Evolutionary conservation across 2,329 filamentous ascomycete species (phyloP).

Genomic region (Raffaelea arxii): DNA sequence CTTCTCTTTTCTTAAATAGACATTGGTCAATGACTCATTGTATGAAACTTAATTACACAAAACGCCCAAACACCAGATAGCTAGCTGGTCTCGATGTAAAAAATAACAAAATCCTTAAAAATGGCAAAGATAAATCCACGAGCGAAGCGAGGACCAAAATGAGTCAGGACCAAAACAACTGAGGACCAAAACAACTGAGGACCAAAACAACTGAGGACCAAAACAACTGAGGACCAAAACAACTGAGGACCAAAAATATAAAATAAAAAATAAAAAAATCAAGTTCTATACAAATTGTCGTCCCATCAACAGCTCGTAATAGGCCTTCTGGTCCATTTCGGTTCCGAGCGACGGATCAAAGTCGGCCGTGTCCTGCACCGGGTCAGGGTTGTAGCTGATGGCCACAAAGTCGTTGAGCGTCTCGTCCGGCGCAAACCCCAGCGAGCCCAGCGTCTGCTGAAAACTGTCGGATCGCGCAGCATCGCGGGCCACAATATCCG

Average conservation of each 20-base stretch:
- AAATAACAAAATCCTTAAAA: too few species aligned
- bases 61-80: too few species aligned
- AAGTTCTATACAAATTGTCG: slow-evolving; percentile 9
- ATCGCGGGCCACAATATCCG: slow-evolving; percentile 25
- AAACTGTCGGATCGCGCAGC: slow-evolving; percentile 25
- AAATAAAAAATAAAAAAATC: neutral
- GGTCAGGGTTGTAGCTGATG: slow-evolving; percentile 25
- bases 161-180: too few species aligned
- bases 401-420: slow-evolving; percentile 26
- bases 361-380: slow-evolving; percentile 16
- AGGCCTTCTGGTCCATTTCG: slow-evolving; percentile 26
- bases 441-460: slow-evolving; percentile 24
- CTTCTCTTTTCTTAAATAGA: too few species aligned
- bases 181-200: too few species aligned
- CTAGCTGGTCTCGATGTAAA: too few species aligned
- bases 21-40: too few species aligned
- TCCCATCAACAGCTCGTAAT: slow-evolving; percentile 28
- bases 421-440: slow-evolving; percentile 26
- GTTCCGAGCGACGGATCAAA: slow-evolving; percentile 19
- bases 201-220: too few species aligned
- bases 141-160: too few species aligned
- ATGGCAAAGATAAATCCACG: too few species aligned
- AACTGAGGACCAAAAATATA: neutral
- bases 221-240: too few species aligned
- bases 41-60: too few species aligned